phyloP scores from a whole-genome alignment of 1,284 basidiomycete species.

The Heterobasidion irregulare region DNA sequence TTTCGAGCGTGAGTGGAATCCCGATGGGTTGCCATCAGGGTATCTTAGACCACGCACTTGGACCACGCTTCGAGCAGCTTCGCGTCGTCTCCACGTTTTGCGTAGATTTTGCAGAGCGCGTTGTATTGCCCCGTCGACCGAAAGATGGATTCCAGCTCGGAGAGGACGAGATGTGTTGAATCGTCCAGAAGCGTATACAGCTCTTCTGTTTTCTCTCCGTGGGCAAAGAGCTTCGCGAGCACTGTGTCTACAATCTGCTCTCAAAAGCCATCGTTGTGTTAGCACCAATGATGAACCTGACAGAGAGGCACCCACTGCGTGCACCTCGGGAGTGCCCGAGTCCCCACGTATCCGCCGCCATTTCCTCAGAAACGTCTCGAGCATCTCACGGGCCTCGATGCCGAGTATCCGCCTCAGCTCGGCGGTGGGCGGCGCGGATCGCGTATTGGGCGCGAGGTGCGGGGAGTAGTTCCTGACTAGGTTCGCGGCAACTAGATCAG shows the following conservation, averaged over 20 bases:
- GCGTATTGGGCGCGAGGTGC: conserved; percentile 67
- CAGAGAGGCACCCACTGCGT: conserved; percentile 8
- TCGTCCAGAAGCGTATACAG: conserved; percentile 55
- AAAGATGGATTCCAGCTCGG: conserved; percentile 61
- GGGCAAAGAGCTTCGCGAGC: conserved; percentile 66
- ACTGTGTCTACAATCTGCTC: conserved; percentile 75
- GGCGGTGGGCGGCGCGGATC: conserved; percentile 55
- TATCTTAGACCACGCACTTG: conserved; percentile 41
- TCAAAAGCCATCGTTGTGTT: not conserved
- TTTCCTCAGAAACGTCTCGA: conserved; percentile 53
- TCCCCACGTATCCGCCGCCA: conserved; percentile 22
- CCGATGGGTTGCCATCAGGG: conserved; percentile 1
- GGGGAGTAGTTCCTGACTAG: conserved; percentile 88
- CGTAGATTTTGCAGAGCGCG: conserved; percentile 58
- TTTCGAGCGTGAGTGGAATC: not conserved
- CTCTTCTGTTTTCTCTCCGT: conserved; percentile 53
- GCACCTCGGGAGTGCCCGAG: conserved; percentile 4
- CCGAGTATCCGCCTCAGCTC: conserved; percentile 56
- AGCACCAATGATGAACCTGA: not conserved
- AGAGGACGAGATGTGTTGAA: conserved; percentile 48
- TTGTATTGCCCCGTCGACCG: conserved; percentile 46
- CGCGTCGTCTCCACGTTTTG: conserved; percentile 44
- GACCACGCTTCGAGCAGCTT: conserved; percentile 65
- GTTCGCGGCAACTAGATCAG: conserved; percentile 75
- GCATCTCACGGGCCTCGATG: conserved; percentile 58